Conservation (phyloP, 2,329 filamentous ascomycete genomes). For the Pseudofabraea citricarpa region DNA sequence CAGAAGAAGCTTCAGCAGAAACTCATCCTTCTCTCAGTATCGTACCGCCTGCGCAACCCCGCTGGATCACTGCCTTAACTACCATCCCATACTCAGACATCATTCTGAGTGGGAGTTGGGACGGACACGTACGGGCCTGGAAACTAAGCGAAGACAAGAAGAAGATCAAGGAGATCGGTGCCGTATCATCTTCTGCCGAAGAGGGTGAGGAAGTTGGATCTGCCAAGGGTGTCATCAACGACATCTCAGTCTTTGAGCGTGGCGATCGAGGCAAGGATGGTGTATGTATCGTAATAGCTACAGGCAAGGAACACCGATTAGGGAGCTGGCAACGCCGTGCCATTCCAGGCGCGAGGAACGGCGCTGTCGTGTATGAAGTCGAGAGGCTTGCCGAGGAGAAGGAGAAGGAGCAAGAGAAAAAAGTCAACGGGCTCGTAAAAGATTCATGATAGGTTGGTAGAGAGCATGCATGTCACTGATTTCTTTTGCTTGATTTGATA, state of each 20-base stretch:
- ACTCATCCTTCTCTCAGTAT: conserved; percentile 53
- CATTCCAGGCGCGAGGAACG: conserved; percentile 63
- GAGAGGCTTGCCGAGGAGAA: conserved; percentile 34
- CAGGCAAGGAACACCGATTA: conserved; percentile 81
- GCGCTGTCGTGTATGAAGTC: conserved; percentile 84
- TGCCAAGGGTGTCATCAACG: conserved; percentile 73
- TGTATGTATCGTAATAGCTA: conserved; percentile 77
- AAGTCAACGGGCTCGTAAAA: no score
- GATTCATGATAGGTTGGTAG: no score
- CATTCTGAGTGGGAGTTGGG: conserved; percentile 90
- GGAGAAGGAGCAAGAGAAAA: no score
- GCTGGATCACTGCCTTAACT: conserved; percentile 86
- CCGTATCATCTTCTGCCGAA: conserved; percentile 39
- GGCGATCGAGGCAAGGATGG: conserved; percentile 73
- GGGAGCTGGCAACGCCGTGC: conserved; percentile 69
- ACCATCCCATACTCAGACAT: conserved; percentile 88
- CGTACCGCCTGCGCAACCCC: conserved; percentile 61
- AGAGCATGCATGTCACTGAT: no score
- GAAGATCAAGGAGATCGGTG: conserved; percentile 67
- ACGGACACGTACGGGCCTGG: conserved; percentile 84
- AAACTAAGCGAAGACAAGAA: conserved; percentile 77
- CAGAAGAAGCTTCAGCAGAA: conserved; percentile 71
- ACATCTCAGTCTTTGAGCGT: conserved; percentile 80
- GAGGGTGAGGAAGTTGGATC: conserved; percentile 12
- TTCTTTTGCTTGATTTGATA: no score